Evolutionary conservation across 441 rosid species (phyloP).

Genomic region (Cnidoscolus chayamansa): DNA sequence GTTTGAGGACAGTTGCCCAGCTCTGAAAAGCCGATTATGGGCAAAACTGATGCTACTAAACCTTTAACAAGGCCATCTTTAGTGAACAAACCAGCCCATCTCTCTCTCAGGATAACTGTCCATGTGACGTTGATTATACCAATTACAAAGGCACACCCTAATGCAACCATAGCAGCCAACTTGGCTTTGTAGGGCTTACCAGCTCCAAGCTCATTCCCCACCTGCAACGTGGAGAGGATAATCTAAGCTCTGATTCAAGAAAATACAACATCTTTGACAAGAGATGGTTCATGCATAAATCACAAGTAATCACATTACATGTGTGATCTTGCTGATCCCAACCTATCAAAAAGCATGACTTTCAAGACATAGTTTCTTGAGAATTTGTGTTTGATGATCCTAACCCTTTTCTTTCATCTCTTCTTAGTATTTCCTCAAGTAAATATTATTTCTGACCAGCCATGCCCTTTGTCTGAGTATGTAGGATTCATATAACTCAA

Average conservation of each 20-base stretch:
- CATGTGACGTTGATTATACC: conserved; percentile 74
- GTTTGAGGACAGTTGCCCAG: conserved; percentile 95
- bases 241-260: neutral
- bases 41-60: conserved; percentile 77
- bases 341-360: conserved; percentile 24
- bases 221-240: conserved; percentile 37
- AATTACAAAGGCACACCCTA: conserved; percentile 75
- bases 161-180: conserved; percentile 76
- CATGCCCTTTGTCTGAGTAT: too few relatives aligned
- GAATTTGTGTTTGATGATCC: neutral
- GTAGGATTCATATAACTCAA: too few relatives aligned
- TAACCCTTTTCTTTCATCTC: too few relatives aligned
- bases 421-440: too few relatives aligned
- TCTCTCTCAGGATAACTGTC: conserved; percentile 63
- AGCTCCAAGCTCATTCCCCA: conserved; percentile 94
- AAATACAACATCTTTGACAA: neutral
- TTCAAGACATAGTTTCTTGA: neutral
- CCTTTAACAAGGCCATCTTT: conserved; percentile 51
- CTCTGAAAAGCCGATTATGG: conserved; percentile 84
- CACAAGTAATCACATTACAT: conserved; percentile 29
- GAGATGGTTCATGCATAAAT: conserved; percentile 15
- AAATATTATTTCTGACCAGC: too few relatives aligned
- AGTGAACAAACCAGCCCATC: conserved; percentile 82
- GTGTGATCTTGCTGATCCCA: conserved; percentile 14
- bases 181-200: conserved; percentile 83